Conservation (phyloP, 495 filamentous ascomycete species). For the Penicillium samsonianum region DNA sequence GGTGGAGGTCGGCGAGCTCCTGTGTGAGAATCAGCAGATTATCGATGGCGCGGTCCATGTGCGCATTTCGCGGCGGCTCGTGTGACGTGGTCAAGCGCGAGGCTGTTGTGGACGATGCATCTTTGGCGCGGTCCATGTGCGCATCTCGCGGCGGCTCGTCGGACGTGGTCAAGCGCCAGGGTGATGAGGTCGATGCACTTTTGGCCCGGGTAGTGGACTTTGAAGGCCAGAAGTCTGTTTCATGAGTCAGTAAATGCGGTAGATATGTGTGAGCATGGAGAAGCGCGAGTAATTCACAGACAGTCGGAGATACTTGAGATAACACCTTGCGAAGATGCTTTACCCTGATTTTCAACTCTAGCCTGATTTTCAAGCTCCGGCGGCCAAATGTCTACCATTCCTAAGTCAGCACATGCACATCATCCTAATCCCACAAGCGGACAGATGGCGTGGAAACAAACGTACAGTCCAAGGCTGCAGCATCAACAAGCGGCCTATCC, state of each 20-base stretch:
- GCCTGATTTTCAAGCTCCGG: not conserved
- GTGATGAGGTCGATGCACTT: no score
- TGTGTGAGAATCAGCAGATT: slow-evolving; percentile 20
- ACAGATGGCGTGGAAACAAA: slow-evolving; percentile 1
- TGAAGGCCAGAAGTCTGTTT: slow-evolving; percentile 16
- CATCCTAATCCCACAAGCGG: not conserved
- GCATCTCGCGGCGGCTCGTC: not conserved
- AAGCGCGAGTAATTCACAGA: slow-evolving; percentile 2
- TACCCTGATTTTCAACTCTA: not conserved
- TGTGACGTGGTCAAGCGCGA: slow-evolving; percentile 6
- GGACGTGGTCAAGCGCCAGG: not conserved
- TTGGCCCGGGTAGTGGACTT: slow-evolving; percentile 1
- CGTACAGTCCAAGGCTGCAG: slow-evolving; percentile 21
- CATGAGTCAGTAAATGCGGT: slow-evolving; percentile 14
- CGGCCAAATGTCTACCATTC: slow-evolving; percentile 19
- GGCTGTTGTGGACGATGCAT: not conserved
- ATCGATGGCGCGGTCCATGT: slow-evolving; percentile 17
- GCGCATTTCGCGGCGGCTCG: slow-evolving; percentile 11
- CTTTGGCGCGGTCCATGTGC: not conserved
- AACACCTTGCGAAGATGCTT: slow-evolving; percentile 11
- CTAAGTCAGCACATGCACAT: slow-evolving; percentile 16
- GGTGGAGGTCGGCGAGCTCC: slow-evolving; percentile 6
- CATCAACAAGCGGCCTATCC: slow-evolving; percentile 17
- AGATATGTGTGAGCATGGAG: not conserved
- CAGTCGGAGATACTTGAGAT: not conserved